Conservation (phyloP, 352 stramenopile species). For the Pythium grandisporangium region DNA sequence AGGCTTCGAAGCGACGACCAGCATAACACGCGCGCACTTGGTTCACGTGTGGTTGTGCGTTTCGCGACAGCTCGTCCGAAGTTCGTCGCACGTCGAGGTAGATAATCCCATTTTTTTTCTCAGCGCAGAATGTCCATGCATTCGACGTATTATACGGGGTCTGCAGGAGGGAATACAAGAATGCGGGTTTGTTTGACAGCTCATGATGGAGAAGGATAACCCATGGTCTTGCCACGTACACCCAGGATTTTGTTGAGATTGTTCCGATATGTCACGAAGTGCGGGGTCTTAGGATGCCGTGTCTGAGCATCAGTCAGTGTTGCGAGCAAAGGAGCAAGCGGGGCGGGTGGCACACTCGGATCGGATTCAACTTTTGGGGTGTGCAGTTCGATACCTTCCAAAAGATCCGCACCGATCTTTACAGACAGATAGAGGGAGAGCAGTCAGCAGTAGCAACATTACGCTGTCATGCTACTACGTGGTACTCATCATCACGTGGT, state of each 20-base stretch:
- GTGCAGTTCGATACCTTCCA: conserved; percentile 49
- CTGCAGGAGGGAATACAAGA: too few species aligned
- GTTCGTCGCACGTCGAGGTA: conserved; percentile 58
- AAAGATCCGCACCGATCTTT: conserved; percentile 42
- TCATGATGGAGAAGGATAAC: too few species aligned
- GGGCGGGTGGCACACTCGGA: conserved; percentile 27
- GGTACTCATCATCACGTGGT: too few species aligned
- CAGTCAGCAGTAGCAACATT: too few species aligned
- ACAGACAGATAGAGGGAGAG: not conserved
- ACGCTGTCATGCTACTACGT: too few species aligned
- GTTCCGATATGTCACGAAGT: conserved; percentile 71
- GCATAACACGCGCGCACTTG: conserved; percentile 52
- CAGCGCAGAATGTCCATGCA: conserved; percentile 42
- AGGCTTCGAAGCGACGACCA: conserved; percentile 65
- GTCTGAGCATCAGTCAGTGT: conserved; percentile 36
- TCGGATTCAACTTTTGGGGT: conserved; percentile 40
- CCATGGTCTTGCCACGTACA: conserved; percentile 29
- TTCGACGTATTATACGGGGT: conserved; percentile 76
- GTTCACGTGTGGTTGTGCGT: conserved; percentile 22
- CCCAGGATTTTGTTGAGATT: conserved; percentile 82
- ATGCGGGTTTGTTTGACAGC: too few species aligned
- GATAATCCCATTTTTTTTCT: conserved; percentile 45
- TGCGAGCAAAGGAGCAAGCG: conserved; percentile 35
- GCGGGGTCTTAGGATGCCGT: conserved; percentile 9
- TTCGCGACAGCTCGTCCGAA: conserved; percentile 29